Percentiles rank a stretch among this genome's conserved stretches.
These are phyloP conservation scores for Heteromeles arbutifolia DNA, from an alignment of 306 rosid species.

Conservation along the genomic window DNA sequence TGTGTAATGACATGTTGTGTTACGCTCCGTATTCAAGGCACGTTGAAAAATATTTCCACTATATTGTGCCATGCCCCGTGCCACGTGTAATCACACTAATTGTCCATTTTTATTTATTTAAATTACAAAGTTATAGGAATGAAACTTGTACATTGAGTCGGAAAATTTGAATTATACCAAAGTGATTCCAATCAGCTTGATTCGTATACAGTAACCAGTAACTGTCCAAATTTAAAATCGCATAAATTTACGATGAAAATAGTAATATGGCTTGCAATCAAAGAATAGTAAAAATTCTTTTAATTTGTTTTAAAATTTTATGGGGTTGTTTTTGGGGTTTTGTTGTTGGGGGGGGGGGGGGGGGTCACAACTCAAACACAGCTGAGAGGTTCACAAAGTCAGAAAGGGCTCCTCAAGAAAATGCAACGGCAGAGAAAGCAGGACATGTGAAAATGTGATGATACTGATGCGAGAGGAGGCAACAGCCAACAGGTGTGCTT, in stretches of 20 bases:
- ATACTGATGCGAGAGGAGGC: neutral
- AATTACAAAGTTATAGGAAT: neutral
- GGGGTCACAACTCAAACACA: slow-evolving; percentile 12
- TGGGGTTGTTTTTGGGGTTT: too few relatives aligned
- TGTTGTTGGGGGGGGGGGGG: neutral
- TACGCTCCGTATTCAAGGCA: too few relatives aligned
- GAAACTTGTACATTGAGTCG: too few relatives aligned
- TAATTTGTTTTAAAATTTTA: neutral
- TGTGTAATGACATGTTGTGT: too few relatives aligned
- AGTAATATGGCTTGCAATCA: too few relatives aligned
- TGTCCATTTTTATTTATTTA: neutral
- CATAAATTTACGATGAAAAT: too few relatives aligned
- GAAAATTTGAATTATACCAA: too few relatives aligned
- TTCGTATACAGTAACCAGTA: too few relatives aligned
- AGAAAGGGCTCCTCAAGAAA: slow-evolving; percentile 11
- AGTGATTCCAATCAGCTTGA: too few relatives aligned
- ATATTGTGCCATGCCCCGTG: slow-evolving; percentile 12
- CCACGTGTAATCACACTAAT: slow-evolving; percentile 33
- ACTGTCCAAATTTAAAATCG: too few relatives aligned
- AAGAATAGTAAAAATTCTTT: too few relatives aligned
- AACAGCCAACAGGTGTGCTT: slow-evolving; percentile 38
- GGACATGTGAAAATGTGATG: slow-evolving; percentile 28
- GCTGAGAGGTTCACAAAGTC: slow-evolving; percentile 15
- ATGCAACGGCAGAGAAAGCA: slow-evolving; percentile 1
- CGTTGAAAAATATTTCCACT: slow-evolving; percentile 1